Base-by-base conservation (phyloP, 139 green algal species). In the Chlorella sp. region DNA sequence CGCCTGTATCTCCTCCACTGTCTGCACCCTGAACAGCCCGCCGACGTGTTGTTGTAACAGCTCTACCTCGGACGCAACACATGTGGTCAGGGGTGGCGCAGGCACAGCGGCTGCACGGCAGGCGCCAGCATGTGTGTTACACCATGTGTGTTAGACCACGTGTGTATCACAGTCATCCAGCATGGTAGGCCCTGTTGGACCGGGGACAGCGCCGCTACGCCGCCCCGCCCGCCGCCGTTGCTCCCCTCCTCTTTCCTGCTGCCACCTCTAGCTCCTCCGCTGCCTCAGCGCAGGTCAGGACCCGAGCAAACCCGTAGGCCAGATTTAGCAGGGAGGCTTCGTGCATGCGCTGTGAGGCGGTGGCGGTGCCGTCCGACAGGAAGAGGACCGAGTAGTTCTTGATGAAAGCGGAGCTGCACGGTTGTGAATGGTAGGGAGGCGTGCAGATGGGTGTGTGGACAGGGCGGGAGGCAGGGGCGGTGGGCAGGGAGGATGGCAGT, bases 371-470 rank as follows among this genome's bases (percentile, higher is more conserved):
- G 36, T 90, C 87, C 1, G 37, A 68, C 0, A 86, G 81, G 37
- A 90, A 80, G 11, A 90, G 32, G 18, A 90, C 87, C 9, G 81
- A 57, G 66, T 76, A 87, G 80, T 83, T 64, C 32, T 90, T 80
- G 26, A 66, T 87, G 87, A 90, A 90, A 26, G 87, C 87, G 22
- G 86, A 87, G 24, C 83, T 87, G 48, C 48, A 57, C 9, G 9
- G 5, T 57, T 57, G 48, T 57, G 48, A 9, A 57, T 5, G 48
- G 48, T 9, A 57, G 48, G 48, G 48, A 57, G 48, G 48, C n/a
- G n/a, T n/a, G n/a, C 7, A 57, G 48, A 9, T 57, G 7, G 9
- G 48, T 57, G 48, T 5, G 48, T 57, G 48, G 48, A 9, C 48
- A 16, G 48, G 76, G 37, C 3, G 37, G 37, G 76, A 32, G 19